Conservation (phyloP, 2,329 filamentous ascomycete species). For the Macrophomina phaseolina region DNA sequence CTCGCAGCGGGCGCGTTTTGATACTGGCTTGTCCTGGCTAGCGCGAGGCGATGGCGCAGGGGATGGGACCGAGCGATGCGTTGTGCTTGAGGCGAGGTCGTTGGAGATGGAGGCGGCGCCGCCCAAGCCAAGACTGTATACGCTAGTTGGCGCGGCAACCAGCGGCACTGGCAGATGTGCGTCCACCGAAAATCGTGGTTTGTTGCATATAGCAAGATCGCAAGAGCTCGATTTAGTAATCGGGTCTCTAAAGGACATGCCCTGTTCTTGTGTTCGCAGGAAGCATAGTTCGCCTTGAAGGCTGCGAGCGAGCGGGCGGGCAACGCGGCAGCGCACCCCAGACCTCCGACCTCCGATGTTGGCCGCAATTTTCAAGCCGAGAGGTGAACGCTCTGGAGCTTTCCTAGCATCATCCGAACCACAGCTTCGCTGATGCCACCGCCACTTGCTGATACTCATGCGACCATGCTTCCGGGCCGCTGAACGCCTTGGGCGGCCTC, state of each 20-base stretch:
- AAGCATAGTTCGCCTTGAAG: background rate
- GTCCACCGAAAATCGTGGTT: background rate
- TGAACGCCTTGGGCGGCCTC: conserved; percentile 48
- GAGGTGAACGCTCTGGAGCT: background rate
- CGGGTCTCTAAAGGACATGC: too few species aligned
- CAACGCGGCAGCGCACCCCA: conserved; percentile 5
- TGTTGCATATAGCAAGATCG: too few species aligned
- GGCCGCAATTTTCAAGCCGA: conserved; percentile 20
- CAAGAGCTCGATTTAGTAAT: too few species aligned
- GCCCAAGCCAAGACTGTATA: conserved; percentile 24
- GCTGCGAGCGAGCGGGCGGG: background rate
- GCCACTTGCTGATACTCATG: conserved; percentile 44
- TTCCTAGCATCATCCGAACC: conserved; percentile 3
- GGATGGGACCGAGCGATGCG: conserved; percentile 20
- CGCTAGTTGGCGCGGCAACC: conserved; percentile 26
- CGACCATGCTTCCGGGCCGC: conserved; percentile 55
- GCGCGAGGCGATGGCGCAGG: conserved; percentile 19
- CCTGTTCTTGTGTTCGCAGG: background rate
- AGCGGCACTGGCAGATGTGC: background rate
- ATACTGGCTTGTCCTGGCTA: conserved; percentile 18
- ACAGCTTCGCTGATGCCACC: conserved; percentile 21
- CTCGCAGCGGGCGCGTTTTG: conserved; percentile 1
- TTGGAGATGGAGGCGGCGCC: conserved; percentile 11
- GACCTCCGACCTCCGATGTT: conserved; percentile 18
- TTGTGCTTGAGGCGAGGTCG: conserved; percentile 17